These are phyloP conservation scores for Stagonosporopsis cucurbitacearum DNA, from an alignment of 2,329 filamentous ascomycete species.

Conservation along the genomic window DNA sequence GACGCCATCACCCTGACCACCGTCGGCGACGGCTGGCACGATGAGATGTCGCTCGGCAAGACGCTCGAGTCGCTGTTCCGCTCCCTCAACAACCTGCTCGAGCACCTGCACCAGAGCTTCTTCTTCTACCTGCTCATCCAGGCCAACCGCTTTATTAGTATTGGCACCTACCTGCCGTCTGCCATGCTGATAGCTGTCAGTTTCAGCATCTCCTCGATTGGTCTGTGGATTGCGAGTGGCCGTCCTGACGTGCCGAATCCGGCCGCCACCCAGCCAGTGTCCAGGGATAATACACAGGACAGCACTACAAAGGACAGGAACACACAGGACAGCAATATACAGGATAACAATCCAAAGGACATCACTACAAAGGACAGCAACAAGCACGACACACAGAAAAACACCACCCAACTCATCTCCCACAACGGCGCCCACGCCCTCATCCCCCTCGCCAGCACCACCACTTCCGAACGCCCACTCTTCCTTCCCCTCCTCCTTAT, in stretches of 20 bases:
- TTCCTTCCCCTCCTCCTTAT: conserved; percentile 78
- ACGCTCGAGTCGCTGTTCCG: conserved; percentile 89
- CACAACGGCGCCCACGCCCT: conserved; percentile 46
- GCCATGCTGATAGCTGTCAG: conserved; percentile 97
- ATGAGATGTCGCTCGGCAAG: conserved; percentile 94
- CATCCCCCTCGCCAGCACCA: conserved; percentile 48
- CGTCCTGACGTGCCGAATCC: conserved; percentile 36
- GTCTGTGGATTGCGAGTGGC: conserved; percentile 91
- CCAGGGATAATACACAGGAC: conserved; percentile 4
- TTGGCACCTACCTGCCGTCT: conserved; percentile 94
- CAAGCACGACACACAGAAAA: conserved; percentile 1
- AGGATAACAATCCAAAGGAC: conserved; percentile 44
- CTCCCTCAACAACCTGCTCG: conserved; percentile 93
- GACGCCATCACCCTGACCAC: conserved; percentile 94
- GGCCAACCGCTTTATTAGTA: conserved; percentile 91
- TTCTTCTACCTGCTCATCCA: conserved; percentile 98
- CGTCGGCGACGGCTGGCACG: conserved; percentile 90
- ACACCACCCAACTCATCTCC: conserved; percentile 35
- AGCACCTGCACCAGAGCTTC: conserved; percentile 98
- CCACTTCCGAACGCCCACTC: conserved; percentile 66
- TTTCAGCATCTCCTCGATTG: conserved; percentile 94
- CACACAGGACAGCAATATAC: conserved; percentile 10
- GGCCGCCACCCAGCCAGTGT: conserved; percentile 37
- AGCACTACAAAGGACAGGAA: background rate
- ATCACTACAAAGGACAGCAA: background rate